Evolutionary conservation across 75 land plant species (phyloP), one percentile per base, ranked within the genome.

Genomic region (Cryptomeria japonica): DNA sequence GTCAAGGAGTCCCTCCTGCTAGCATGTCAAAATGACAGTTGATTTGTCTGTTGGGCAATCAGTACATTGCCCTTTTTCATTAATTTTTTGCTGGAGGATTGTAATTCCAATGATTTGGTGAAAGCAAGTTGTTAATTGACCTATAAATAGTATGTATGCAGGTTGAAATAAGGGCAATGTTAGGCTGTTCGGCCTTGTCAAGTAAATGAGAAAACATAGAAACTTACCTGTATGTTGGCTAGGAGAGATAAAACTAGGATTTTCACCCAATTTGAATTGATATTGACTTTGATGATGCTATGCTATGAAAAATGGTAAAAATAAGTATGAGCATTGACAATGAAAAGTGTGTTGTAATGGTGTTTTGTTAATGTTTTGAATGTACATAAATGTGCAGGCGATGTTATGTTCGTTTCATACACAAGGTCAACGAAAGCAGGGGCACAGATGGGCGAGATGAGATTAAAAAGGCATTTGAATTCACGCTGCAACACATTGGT

Each of bases 381-480:
- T 46, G 31, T 38, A 44, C 44, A 68, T 32, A 64, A 85, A 77
- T 31, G 5, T 73, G 87, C 86, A 98, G 99, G 99, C 89, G 93
- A n/a, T 95, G 96, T 85, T 98, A 98, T 87, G 94, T 98, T 32
- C 95, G 95, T 84, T 98, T 97, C 83, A 98, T 98, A 80, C 92
- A 96, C 83, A 98, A 93, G 88, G 94, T 90, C 22, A 97, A 98
- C 93, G 97, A 97, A 46, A 95, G 88, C 87, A 93, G 93, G 90
- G 99, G 99, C 10, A 83, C 89, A 42, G 99, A 98, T 86, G 99
- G 99, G 75, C 92, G 93, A 32, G 99, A 96, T 46, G 99, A 97
- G 90, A 97, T 97, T 25, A 95, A 89, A 87, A 97, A 96, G 87
- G 99, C 99, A 76, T 98, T 94, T 93, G 99, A 98, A 58, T 98